Evolutionary conservation across 2,329 filamentous ascomycete species (phyloP).

Genomic region (Colletotrichum sp.): DNA sequence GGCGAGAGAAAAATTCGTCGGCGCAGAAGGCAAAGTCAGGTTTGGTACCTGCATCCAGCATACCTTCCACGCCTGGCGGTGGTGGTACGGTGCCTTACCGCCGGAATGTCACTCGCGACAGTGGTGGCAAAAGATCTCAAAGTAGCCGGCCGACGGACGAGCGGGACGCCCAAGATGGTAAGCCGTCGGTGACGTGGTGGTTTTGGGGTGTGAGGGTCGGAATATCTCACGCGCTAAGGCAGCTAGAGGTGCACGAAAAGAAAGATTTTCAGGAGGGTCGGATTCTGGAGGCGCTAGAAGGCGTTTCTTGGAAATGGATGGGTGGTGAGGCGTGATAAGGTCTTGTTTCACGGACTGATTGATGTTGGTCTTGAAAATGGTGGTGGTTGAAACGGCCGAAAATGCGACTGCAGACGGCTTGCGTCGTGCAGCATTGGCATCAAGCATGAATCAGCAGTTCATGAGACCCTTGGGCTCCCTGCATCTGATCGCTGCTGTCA

Average conservation of each 20-base stretch:
- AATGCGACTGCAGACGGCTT: background rate
- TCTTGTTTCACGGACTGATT: background rate
- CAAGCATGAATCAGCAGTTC: background rate
- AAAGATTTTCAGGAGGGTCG: conserved; percentile 7
- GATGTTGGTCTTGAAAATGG: background rate
- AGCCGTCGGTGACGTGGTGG: conserved; percentile 9
- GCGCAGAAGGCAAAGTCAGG: background rate
- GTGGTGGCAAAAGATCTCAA: conserved; percentile 2
- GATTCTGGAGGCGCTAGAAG: background rate
- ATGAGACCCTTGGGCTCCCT: background rate
- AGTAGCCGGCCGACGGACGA: background rate
- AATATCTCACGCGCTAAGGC: background rate
- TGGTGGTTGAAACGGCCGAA: background rate
- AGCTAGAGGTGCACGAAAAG: conserved; percentile 1
- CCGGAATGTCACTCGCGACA: background rate
- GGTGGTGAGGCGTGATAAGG: background rate
- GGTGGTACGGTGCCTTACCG: background rate
- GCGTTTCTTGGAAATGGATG: background rate
- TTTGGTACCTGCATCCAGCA: conserved; percentile 15
- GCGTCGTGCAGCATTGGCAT: background rate
- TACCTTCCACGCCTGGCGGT: background rate
- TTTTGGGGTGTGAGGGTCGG: background rate
- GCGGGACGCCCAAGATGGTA: conserved; percentile 8
- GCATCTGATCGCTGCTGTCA: background rate
- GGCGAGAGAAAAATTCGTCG: background rate